phyloP scores from a whole-genome alignment of 1,139 yeast species.

The Kodamaea sp. region DNA sequence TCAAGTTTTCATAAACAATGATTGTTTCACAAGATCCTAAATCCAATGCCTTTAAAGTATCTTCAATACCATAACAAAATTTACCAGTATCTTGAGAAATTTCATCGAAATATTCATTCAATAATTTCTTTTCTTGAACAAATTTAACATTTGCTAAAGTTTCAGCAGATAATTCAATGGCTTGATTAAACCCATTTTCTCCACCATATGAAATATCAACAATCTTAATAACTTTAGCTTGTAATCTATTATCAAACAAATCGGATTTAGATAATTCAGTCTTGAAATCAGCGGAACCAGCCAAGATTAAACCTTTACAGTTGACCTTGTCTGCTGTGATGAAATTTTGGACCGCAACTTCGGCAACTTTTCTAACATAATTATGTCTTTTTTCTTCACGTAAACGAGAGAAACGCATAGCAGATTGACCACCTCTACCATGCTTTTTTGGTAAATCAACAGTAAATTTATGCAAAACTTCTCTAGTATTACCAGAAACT shows the following conservation, averaged over 20 bases:
- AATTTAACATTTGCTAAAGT: slow-evolving; percentile 94
- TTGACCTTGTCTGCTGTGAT: slow-evolving; percentile 89
- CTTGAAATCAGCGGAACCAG: slow-evolving; percentile 99
- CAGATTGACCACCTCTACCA: slow-evolving; percentile 99
- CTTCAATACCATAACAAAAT: slow-evolving; percentile 96
- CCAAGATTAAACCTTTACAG: slow-evolving; percentile 89
- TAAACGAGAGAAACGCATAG: slow-evolving; percentile 95
- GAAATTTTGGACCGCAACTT: slow-evolving; percentile 95
- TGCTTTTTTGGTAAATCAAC: slow-evolving; percentile 98
- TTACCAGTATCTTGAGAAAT: slow-evolving; percentile 95
- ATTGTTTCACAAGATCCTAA: slow-evolving; percentile 92
- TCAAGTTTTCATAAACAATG: slow-evolving; percentile 90
- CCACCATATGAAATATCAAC: slow-evolving; percentile 99
- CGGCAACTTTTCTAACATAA: slow-evolving; percentile 96
- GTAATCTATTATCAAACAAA: slow-evolving; percentile 85
- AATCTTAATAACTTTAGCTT: slow-evolving; percentile 80
- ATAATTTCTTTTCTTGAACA: slow-evolving; percentile 95
- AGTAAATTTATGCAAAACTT: slow-evolving; percentile 89
- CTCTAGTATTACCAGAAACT: slow-evolving; percentile 95
- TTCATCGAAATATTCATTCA: slow-evolving; percentile 89
- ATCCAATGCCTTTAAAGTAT: slow-evolving; percentile 91
- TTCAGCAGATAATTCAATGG: slow-evolving; percentile 95
- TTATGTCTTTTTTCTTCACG: slow-evolving; percentile 99
- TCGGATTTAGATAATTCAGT: slow-evolving; percentile 90
- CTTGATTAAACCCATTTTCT: slow-evolving; percentile 98